A percentile compares a stretch with the other conserved stretches of the same genome.
Evolutionary conservation across 2,329 filamentous ascomycete genomes (phyloP).

Genomic region (Penicillium sp.): DNA sequence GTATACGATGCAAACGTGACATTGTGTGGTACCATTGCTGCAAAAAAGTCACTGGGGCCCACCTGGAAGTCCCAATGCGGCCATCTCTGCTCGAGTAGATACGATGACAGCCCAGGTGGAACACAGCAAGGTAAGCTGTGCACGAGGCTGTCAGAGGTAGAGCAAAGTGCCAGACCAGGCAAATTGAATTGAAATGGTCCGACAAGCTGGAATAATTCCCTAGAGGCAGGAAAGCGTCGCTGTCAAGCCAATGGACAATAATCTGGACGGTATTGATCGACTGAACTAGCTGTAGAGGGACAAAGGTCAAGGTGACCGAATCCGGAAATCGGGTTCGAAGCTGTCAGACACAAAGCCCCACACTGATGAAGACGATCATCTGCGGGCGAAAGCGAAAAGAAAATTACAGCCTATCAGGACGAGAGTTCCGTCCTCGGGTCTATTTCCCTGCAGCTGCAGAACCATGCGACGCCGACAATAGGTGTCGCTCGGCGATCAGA

Average conservation of each 20-base stretch:
- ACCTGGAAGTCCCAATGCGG: slow-evolving; percentile 23
- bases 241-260: not conserved
- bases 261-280: not conserved
- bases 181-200: not conserved
- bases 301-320: not conserved
- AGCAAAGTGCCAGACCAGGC: not conserved
- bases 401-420: not conserved
- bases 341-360: not conserved
- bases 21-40: slow-evolving; percentile 31
- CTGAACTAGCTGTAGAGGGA: not conserved
- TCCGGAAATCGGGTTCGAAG: not conserved
- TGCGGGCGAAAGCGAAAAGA: not conserved
- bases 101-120: not conserved
- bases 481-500: not conserved
- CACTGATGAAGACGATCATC: not conserved
- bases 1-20: slow-evolving; percentile 31
- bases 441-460: not conserved
- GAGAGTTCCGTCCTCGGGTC: not conserved
- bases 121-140: not conserved
- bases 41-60: slow-evolving; percentile 13
- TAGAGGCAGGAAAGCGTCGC: too few species aligned
- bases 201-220: too few species aligned
- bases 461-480: not conserved
- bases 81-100: not conserved
- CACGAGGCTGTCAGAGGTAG: not conserved